phyloP scores from a whole-genome alignment of 805 yeast species.

The Nakazawaea pomicola region DNA sequence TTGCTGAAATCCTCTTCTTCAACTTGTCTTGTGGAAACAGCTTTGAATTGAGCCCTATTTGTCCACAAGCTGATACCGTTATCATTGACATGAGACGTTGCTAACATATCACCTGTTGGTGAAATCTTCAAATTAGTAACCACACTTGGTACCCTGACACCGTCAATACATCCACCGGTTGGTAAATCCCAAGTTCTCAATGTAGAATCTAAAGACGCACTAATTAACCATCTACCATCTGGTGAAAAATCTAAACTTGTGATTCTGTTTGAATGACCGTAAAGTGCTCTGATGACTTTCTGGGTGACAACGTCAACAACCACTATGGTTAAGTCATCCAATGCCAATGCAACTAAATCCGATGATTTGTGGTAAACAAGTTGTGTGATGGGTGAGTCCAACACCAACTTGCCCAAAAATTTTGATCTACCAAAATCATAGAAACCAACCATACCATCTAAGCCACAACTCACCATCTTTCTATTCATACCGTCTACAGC shows the following conservation, averaged over 20 bases:
- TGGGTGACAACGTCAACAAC: constrained; percentile 80
- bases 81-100: constrained; percentile 87
- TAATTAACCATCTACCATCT: constrained; percentile 91
- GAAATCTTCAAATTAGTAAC: constrained; percentile 79
- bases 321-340: constrained; percentile 82
- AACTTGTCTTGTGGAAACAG: constrained; percentile 69
- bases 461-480: constrained; percentile 78
- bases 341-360: constrained; percentile 76
- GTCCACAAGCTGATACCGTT: constrained; percentile 93
- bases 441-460: constrained; percentile 87
- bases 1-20: constrained; percentile 68
- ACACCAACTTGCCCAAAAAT: constrained; percentile 57
- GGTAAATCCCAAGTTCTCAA: constrained; percentile 97
- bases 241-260: constrained; percentile 88
- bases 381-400: constrained; percentile 74
- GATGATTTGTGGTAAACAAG: constrained; percentile 78
- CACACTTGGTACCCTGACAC: constrained; percentile 70
- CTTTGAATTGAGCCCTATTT: constrained; percentile 76
- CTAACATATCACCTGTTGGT: constrained; percentile 84
- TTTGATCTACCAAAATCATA: constrained; percentile 75
- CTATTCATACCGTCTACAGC: constrained; percentile 88
- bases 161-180: constrained; percentile 95
- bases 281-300: constrained; percentile 76
- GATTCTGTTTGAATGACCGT: constrained; percentile 87
- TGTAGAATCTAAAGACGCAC: constrained; percentile 79